Conservation (phyloP, 2,329 filamentous ascomycete genomes). For the Scleromitrula shiraiana region DNA sequence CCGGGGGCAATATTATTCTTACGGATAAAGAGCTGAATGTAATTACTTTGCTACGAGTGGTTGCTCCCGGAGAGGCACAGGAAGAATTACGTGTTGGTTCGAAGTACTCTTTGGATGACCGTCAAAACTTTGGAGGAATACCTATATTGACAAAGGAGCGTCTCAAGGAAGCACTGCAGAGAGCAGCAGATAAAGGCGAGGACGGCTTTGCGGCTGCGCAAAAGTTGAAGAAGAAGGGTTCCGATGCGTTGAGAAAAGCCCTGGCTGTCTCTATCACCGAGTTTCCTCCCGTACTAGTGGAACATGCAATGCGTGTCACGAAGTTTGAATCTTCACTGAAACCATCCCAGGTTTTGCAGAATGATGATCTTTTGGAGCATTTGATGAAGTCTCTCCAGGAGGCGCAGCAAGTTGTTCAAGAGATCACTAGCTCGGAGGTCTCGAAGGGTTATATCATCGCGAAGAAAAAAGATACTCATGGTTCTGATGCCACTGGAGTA, state of each 20-base stretch:
- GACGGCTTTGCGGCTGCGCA: constrained; percentile 46
- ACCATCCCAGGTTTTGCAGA: constrained; percentile 61
- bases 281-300: constrained; percentile 77
- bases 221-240: constrained; percentile 64
- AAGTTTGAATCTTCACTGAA: constrained; percentile 61
- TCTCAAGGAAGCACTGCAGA: constrained; percentile 60
- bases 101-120: constrained; percentile 69
- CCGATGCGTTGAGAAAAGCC: constrained; percentile 70
- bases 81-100: constrained; percentile 72
- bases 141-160: constrained; percentile 68
- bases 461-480: constrained; percentile 41
- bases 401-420: constrained; percentile 60
- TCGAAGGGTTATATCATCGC: constrained; percentile 86
- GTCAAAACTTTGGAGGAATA: constrained; percentile 74
- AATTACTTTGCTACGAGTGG: constrained; percentile 69
- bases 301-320: constrained; percentile 68
- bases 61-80: constrained; percentile 73
- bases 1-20: constrained; percentile 87
- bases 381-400: constrained; percentile 62
- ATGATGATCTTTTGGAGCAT: constrained; percentile 54
- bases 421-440: constrained; percentile 56
- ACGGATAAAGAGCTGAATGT: constrained; percentile 81
- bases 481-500: constrained; percentile 29
- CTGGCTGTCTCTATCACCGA: constrained; percentile 81
- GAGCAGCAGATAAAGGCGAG: constrained; percentile 52